These are phyloP conservation scores for Ceratocystis diversiconidia DNA, from an alignment of 2,329 filamentous ascomycete genomes.

Conservation along the genomic window DNA sequence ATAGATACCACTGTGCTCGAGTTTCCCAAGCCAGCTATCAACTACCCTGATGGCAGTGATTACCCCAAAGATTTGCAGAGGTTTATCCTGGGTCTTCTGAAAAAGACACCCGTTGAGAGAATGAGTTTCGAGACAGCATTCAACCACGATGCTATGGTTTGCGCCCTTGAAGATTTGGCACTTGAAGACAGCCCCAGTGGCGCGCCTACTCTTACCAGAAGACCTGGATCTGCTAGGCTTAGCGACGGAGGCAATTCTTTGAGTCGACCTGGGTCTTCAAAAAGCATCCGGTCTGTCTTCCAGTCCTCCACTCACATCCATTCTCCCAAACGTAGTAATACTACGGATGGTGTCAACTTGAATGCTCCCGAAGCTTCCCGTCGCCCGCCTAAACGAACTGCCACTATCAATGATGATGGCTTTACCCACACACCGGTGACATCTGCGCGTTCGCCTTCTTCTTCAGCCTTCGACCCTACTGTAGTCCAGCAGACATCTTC, in stretches of 20 bases:
- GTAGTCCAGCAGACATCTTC: conserved; percentile 1
- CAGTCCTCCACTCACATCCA: conserved; percentile 8
- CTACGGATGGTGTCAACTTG: conserved; percentile 3
- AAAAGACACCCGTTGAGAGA: conserved; percentile 71
- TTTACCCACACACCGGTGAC: conserved; percentile 16
- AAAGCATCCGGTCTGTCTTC: conserved; percentile 1
- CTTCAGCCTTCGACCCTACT: neutral
- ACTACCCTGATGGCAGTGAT: conserved; percentile 6
- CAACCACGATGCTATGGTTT: conserved; percentile 53
- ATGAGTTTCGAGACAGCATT: conserved; percentile 83
- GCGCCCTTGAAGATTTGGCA: conserved; percentile 65
- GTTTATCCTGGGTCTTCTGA: conserved; percentile 73
- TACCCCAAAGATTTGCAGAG: conserved; percentile 51
- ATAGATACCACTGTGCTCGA: conserved; percentile 64
- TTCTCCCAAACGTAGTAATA: conserved; percentile 7
- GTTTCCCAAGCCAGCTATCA: conserved; percentile 9
- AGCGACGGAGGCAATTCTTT: conserved; percentile 1
- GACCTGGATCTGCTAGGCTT: conserved; percentile 7
- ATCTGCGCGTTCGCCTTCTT: conserved; percentile 11
- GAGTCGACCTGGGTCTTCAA: conserved; percentile 7
- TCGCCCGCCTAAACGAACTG: conserved; percentile 2
- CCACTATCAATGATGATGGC: neutral
- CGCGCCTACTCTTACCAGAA: conserved; percentile 22
- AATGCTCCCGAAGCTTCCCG: neutral
- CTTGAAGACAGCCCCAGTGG: conserved; percentile 46